phyloP scores from a whole-genome alignment of 2,329 filamentous ascomycete genomes.

The Xylariaceae sp. region DNA sequence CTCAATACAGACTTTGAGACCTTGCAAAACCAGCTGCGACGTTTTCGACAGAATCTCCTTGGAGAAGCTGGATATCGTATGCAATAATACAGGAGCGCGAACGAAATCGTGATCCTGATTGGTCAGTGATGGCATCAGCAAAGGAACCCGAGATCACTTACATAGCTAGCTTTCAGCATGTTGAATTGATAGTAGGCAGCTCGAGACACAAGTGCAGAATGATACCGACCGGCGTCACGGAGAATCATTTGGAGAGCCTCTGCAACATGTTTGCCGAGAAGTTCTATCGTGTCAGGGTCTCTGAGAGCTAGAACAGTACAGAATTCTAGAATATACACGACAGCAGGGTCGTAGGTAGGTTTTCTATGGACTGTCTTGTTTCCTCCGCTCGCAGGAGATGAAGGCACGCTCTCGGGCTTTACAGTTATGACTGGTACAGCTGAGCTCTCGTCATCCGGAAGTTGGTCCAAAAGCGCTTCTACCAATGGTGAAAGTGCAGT shows the following conservation, averaged over 20 bases:
- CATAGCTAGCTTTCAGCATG: conserved; percentile 83
- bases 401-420: conserved; percentile 79
- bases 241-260: conserved; percentile 82
- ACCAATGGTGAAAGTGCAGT: conserved; percentile 68
- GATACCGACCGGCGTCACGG: conserved; percentile 78
- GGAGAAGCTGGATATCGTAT: conserved; percentile 87
- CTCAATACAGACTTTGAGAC: conserved; percentile 80
- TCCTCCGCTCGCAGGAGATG: conserved; percentile 67
- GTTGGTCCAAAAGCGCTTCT: conserved; percentile 75
- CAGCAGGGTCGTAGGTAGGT: conserved; percentile 80
- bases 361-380: conserved; percentile 60
- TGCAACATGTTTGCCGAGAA: conserved; percentile 79
- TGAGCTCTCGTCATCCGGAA: conserved; percentile 82
- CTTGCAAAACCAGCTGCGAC: conserved; percentile 77
- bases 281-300: conserved; percentile 73
- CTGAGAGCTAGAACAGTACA: conserved; percentile 82
- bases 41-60: conserved; percentile 78
- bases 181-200: conserved; percentile 86
- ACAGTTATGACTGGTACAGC: conserved; percentile 81
- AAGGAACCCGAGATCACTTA: conserved; percentile 53
- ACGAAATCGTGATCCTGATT: conserved; percentile 85
- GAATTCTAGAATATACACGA: conserved; percentile 91
- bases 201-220: conserved; percentile 83
- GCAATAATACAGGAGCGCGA: conserved; percentile 87
- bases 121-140: conserved; percentile 32